phyloP scores from a whole-genome alignment of 1,139 yeast genomes.

The Pichia inconspicua region DNA sequence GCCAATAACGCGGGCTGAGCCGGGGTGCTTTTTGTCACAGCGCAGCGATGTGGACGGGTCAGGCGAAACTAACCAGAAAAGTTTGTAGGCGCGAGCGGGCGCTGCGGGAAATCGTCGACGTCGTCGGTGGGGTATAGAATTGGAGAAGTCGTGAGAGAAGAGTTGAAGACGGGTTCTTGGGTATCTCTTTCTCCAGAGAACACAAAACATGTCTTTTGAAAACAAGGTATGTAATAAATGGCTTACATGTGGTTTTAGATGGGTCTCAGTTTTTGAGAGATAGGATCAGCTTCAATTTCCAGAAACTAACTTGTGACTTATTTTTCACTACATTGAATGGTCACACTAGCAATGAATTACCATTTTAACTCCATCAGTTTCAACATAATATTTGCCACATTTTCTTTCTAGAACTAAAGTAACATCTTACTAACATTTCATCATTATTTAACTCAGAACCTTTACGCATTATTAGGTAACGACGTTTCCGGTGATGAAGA shows the following conservation, averaged over 20 bases:
- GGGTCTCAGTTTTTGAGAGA: no score
- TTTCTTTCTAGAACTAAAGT: no score
- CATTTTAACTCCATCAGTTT: no score
- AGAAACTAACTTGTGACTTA: background rate
- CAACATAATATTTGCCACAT: no score
- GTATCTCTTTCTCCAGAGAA: background rate
- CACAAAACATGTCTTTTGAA: constrained; percentile 24
- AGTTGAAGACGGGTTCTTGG: background rate
- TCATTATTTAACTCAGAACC: constrained; percentile 34
- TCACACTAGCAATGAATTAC: background rate
- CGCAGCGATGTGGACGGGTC: no score
- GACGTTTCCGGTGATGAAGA: constrained; percentile 72
- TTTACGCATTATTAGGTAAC: constrained; percentile 56
- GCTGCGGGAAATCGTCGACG: background rate
- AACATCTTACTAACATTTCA: background rate
- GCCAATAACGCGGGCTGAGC: background rate
- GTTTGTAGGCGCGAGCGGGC: background rate
- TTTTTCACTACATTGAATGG: background rate
- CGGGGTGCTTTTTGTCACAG: background rate
- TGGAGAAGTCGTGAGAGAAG: background rate
- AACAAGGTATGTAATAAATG: constrained; percentile 16
- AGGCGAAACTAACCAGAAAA: no score
- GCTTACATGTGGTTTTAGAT: background rate
- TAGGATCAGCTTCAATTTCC: background rate
- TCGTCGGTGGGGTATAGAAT: background rate